These are phyloP conservation scores for Colletotrichum sp. DNA, from an alignment of 2,329 filamentous ascomycete genomes.

Conservation along the genomic window DNA sequence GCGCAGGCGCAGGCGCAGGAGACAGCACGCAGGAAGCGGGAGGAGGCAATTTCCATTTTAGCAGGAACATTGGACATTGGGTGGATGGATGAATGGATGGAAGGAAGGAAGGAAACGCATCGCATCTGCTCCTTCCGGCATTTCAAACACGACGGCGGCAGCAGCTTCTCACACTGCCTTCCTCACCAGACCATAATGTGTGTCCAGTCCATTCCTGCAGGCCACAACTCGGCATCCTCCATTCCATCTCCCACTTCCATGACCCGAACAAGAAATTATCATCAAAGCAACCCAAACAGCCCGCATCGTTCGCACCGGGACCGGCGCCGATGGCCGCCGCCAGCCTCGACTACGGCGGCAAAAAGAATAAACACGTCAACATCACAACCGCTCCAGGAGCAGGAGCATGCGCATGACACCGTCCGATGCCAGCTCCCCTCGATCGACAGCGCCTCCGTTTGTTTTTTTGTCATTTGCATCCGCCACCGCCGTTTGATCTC, in stretches of 20 bases:
- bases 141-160: neutral
- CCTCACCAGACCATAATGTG: neutral
- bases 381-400: neutral
- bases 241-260: neutral
- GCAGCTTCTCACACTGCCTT: neutral
- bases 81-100: neutral
- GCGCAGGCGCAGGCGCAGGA: neutral
- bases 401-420: neutral
- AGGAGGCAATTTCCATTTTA: neutral
- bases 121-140: neutral
- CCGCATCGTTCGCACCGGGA: neutral
- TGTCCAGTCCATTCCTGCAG: neutral
- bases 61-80: neutral
- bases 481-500: neutral
- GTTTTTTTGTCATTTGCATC: neutral
- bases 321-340: neutral
- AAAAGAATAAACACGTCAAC: neutral
- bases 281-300: neutral
- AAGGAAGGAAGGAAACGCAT: neutral
- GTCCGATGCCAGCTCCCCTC: neutral
- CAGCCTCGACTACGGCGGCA: neutral
- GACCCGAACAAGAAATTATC: slow-evolving; percentile 1
- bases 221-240: neutral
- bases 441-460: neutral
- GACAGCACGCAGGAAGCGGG: neutral